Evolutionary conservation across 2,329 filamentous ascomycete genomes (phyloP), one percentile per base, ranked within the genome.

Genomic region (Cladosporium halotolerans): DNA sequence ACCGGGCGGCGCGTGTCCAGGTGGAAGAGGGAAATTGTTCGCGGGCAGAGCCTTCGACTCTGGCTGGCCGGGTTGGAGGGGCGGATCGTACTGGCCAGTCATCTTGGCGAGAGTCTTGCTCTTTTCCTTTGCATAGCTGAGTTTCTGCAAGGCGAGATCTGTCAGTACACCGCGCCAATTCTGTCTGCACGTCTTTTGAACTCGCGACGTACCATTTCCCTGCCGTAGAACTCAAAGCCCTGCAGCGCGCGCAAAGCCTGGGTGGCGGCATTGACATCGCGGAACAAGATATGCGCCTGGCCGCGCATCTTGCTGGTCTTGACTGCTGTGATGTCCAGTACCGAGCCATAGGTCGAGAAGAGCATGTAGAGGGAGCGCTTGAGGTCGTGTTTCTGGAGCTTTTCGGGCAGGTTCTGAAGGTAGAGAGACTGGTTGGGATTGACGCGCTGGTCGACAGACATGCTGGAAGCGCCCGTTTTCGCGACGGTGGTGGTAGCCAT

Each of bases 241-340:
- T 97, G 86, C 45, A 96, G 75, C 9, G 88, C 84, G 60, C 92
- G 79, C 89, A 99, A 89, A 1, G 93, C 93, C 68, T 96, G 89
- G 19, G 91, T 96, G 48, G 90, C 89, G n/a, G 89, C 84, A 61
- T 96, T 87, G 33, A 92, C 78, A 68, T 99, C 92, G 55, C 88
- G 82, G 69, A 90, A 97, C 11, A 93, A 87, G 56, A 99, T 77
- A 66, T 97, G 93, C 57, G 93, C 93, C 72, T 99, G 93, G 3
- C 93, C 93, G 46, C 93, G 86, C 91, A 97, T 96, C 73, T 89
- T 89, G 69, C 79, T 79, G 1, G 89, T 95, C 74, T 90, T 95
- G 62, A 96, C 77, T 31, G 89, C 88, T 45, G 96, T 87, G 16
- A 99, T 82, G 68, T 99, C 93, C 55, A 99, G 81, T 13, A 99